Base-by-base conservation (phyloP, 106 monocot species). In the Allium cepa region DNA sequence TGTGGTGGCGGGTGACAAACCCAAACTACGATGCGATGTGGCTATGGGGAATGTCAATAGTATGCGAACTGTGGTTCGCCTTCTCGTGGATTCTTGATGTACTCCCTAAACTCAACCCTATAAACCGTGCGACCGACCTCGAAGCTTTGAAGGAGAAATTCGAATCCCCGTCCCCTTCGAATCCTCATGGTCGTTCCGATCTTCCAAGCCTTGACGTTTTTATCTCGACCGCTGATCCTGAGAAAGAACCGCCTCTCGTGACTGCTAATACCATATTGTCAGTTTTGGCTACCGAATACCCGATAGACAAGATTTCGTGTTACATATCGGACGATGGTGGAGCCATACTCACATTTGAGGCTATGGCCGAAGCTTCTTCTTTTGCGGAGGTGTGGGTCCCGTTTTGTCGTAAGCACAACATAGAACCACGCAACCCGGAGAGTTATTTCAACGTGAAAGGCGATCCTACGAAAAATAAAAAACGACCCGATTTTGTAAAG, bases 281-380 rank as follows among this genome's bases (percentile, higher is more conserved):
- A 57, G 85, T 95, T 72, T 81, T 91, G 46, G 88, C 95, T 36
- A 88, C 95, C 8, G 95, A 95, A 56, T 96, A 96, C 79, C 95
- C 95, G 0, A 82, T 91, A 12, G 95, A 96, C 81, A 96, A 96
- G 81, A 85, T 96, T 7, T 17, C 85, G 26, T 9, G 74, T 56
- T 96, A 96, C 66, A 86, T 96, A 57, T 96, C 91, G n/a, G 95
- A 96, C 68, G 95, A 96, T 49, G 95, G 91, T 1, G 95, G 63
- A 0, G 86, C 95, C 17, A 62, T 96, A 9, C 82, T 96, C 18
- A 96, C 95, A 10, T 91, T 88, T 68, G 91, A 96, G 79, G 91
- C 95, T 26, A 88, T 91, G 91, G 88, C 85, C 6, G 91, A 88
- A 75, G 91, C 95, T 11, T 51, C 76, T 10, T 57, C 83, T 16